Base-by-base conservation (phyloP, 768 basidiomycete species). In the Hypsizygus marmoreus region DNA sequence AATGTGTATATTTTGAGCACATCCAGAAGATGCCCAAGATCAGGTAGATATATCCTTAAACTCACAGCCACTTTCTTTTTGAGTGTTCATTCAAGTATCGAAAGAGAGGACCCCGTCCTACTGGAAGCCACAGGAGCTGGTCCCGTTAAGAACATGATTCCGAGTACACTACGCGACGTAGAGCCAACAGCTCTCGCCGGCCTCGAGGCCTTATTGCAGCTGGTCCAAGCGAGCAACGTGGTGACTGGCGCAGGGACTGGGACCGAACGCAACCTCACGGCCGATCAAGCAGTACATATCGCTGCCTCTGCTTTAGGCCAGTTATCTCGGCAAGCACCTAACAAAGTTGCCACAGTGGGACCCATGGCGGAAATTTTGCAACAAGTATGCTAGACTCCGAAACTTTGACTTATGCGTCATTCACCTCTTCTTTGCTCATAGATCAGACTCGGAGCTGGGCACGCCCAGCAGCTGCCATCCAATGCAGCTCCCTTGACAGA, bases 171-270 rank as follows among this genome's bases (percentile, higher is more conserved):
- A 12, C 30, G 47, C 28, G 40, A 43, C 16, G 20, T 34, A 8
- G 41, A 48, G n/a, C 51, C 35, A 37, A 36, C 35, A 22, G 40
- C 38, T 19, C 41, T 54, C 23, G 35, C 40, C 36, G 49, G 52
- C 20, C 33, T 54, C 11, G 45, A 49, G 42, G 36, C 52, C 9
- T 24, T 54, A 11, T 30, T 50, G 34, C 52, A 54, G 19, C 36
- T 54, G 10, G 52, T 54, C 19, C 52, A 54, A 42, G 52, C 49
- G 23, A 46, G 49, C 22, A 47, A 43, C 34, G 17, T 38, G 3
- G 47, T 29, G 31, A 23, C 36, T 9, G 33, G 40, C 28, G 13
- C 40, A 32, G 33, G 26, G 5, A 7, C 30, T 14, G 13, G 25
- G 23, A 13, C 11, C 9, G 24, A 34, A 14, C 34, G 34, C 20